Base-by-base conservation (phyloP, 305 asterid species). In the Fraxinus sp. region DNA sequence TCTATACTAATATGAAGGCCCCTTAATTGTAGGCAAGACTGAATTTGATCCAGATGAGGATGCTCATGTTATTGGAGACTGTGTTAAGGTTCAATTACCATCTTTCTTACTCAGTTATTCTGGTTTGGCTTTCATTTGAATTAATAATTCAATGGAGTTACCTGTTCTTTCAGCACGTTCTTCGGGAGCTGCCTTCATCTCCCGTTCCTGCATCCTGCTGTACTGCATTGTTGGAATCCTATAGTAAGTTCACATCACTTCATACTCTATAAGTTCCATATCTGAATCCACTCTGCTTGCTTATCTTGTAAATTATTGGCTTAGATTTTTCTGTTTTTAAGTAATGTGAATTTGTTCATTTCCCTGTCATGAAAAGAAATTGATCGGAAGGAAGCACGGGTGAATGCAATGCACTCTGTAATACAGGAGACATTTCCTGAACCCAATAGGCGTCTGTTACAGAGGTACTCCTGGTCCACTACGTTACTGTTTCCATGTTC, bases 151-250 rank as follows among this genome's bases (percentile, higher is more conserved):
- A 81, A 84, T 64, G 77, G 84, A 81, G 44, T 59, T 81, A 49
- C 80, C 72, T 64, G 57, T 82, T 82, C 81, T 92, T 57, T 84
- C 95, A 97, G 99, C 97, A 93, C 88, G 96, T 95, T 86, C 99
- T 97, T 78, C 93, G 99, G 76, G 98, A 97, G 93, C 92, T 97
- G 74, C 99, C 99, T 82, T 97, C 99, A 57, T 97, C 99, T 84
- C 99, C 99, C 22, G 99, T 97, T 87, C 99, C 99, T 83, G 98
- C 97, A 55, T 93, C 99, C 81, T 93, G 99, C 87, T 97, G 99
- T 87, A 89, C 94, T 75, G 98, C 99, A 41, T 88, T 97, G 89
- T 86, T 97, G 91, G 99, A 97, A 87, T 97, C 98, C 80, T 91
- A 89, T 85, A 95, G 99, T 97, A 85, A 88, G 98, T 87, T 84